A percentile compares a stretch with the other conserved stretches of the same genome.
phyloP scores from a whole-genome alignment of 768 basidiomycete species.

The Phanerodontia chrysosporium region DNA sequence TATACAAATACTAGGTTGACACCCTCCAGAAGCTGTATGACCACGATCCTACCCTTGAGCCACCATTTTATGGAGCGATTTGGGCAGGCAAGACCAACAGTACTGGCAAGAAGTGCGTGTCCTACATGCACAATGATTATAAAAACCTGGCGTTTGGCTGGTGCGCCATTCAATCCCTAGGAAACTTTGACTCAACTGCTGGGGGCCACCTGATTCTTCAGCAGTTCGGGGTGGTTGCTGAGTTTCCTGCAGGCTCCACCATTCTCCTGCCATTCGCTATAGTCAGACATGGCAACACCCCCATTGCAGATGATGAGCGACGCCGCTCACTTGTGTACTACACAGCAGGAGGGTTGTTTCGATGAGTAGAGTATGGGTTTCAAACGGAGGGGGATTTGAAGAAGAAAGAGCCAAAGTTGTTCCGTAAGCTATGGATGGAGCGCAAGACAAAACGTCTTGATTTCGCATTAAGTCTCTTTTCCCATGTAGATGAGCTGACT shows the following conservation, averaged over 20 bases:
- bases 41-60: neutral
- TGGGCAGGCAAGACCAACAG: constrained; percentile 1
- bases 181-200: constrained; percentile 9
- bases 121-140: constrained; percentile 5
- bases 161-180: constrained; percentile 15
- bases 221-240: constrained; percentile 14
- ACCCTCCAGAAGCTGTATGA: neutral
- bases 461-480: neutral
- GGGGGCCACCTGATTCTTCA: constrained; percentile 19
- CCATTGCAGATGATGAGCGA: constrained; percentile 1
- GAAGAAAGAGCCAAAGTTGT: neutral
- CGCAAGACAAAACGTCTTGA: neutral
- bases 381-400: neutral
- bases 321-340: constrained; percentile 8
- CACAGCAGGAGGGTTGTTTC: constrained; percentile 8
- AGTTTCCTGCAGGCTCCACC: constrained; percentile 17
- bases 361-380: constrained; percentile 1
- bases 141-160: constrained; percentile 2
- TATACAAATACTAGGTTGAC: neutral
- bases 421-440: neutral
- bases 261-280: constrained; percentile 19
- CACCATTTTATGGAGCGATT: neutral
- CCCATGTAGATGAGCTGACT: neutral
- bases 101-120: neutral
- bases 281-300: constrained; percentile 15